Percentiles rank a stretch among this genome's conserved stretches.
phyloP scores from a whole-genome alignment of 257 asterid genomes.

The Nyctanthes arbortristis region DNA sequence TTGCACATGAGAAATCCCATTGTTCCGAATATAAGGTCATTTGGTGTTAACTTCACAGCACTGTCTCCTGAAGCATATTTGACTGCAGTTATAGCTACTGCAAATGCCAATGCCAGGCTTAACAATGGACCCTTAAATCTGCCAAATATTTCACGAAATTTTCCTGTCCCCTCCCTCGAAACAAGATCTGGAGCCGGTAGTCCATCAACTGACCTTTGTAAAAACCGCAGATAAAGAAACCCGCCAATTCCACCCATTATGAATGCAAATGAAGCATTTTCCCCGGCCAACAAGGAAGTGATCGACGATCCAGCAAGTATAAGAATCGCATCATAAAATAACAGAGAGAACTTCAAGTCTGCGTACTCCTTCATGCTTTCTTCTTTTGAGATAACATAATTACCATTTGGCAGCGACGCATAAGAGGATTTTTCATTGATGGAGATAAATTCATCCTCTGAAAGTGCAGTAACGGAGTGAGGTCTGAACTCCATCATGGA shows the following conservation, averaged over 20 bases:
- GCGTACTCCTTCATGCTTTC: constrained; percentile 85
- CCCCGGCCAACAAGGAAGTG: constrained; percentile 44
- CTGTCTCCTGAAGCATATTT: constrained; percentile 52
- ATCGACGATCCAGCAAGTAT: constrained; percentile 55
- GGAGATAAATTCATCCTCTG: constrained; percentile 36
- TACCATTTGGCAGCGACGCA: constrained; percentile 22
- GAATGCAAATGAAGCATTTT: constrained; percentile 55
- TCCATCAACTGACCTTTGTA: constrained; percentile 78
- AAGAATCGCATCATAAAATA: constrained; percentile 63
- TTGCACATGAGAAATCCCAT: constrained; percentile 80
- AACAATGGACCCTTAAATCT: constrained; percentile 44
- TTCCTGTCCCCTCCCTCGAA: constrained; percentile 27
- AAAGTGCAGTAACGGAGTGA: constrained; percentile 41
- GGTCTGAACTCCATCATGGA: constrained; percentile 80
- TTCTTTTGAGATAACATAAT: constrained; percentile 37
- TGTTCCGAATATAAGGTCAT: constrained; percentile 67
- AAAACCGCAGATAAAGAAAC: constrained; percentile 55
- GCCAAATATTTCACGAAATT: constrained; percentile 29
- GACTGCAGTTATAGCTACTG: constrained; percentile 33
- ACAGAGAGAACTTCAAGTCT: constrained; percentile 64
- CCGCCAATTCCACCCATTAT: constrained; percentile 72
- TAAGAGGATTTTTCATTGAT: constrained; percentile 14
- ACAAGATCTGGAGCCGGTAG: constrained; percentile 47
- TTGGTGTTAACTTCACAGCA: constrained; percentile 48
- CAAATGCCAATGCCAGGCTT: constrained; percentile 46